Percentiles rank a stretch among this genome's conserved stretches.
These are phyloP conservation scores for Dunaliella primolecta DNA, from an alignment of 139 green algal genomes.

Conservation along the genomic window DNA sequence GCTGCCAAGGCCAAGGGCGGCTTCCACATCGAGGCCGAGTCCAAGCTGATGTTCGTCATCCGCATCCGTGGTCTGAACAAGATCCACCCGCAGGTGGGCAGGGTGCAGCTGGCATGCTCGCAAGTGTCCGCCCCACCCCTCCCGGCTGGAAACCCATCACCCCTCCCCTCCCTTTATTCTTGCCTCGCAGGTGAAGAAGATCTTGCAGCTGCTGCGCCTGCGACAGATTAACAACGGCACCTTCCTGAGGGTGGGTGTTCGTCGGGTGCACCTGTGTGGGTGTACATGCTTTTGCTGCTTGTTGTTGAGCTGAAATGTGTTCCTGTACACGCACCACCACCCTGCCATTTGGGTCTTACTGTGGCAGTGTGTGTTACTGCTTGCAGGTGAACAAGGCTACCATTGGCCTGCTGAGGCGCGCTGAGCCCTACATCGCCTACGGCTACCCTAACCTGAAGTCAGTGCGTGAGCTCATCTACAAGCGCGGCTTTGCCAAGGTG, in stretches of 20 bases:
- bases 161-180: neutral
- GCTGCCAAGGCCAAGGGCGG: constrained; percentile 83
- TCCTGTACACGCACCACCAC: neutral
- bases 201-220: constrained; percentile 96
- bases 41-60: constrained; percentile 94
- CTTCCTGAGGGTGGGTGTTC: constrained; percentile 84
- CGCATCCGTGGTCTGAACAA: constrained; percentile 96
- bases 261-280: neutral
- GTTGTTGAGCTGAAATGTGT: neutral
- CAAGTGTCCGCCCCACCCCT: too few relatives aligned
- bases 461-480: constrained; percentile 98
- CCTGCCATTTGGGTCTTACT: neutral
- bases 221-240: constrained; percentile 98
- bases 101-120: too few relatives aligned
- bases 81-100: constrained; percentile 83
- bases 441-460: constrained; percentile 98
- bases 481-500: constrained; percentile 97
- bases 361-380: too few relatives aligned
- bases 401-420: constrained; percentile 90
- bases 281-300: neutral
- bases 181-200: constrained; percentile 85
- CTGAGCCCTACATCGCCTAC: constrained; percentile 97
- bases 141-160: too few relatives aligned
- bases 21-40: constrained; percentile 95
- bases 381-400: constrained; percentile 98